Evolutionary conservation across 305 asterid genomes (phyloP).

Genomic region (Fraxinus greggii): DNA sequence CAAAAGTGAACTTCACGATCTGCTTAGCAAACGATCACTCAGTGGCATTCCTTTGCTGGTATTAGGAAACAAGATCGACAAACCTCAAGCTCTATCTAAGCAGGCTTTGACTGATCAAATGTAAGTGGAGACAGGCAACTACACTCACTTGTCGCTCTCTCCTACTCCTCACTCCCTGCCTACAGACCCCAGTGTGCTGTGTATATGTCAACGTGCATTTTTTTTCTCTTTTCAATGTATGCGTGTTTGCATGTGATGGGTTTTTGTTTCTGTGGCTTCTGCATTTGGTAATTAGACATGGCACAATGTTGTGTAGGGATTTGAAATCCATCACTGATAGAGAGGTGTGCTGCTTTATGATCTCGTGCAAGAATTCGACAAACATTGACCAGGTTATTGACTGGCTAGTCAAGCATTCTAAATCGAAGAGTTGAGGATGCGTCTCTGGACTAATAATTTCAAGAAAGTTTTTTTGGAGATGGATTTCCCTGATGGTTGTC

Average conservation of each 20-base stretch:
- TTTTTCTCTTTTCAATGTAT: not conserved
- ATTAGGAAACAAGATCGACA: slow-evolving; percentile 90
- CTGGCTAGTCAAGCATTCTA: slow-evolving; percentile 96
- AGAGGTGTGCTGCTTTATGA: slow-evolving; percentile 98
- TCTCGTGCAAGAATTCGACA: slow-evolving; percentile 95
- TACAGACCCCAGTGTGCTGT: not conserved
- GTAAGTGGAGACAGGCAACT: slow-evolving; percentile 39
- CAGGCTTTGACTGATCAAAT: slow-evolving; percentile 84
- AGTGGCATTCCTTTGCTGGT: slow-evolving; percentile 88
- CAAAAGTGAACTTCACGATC: slow-evolving; percentile 79
- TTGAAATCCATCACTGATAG: slow-evolving; percentile 75
- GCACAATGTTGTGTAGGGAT: slow-evolving; percentile 49
- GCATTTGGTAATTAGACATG: not conserved
- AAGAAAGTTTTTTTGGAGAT: slow-evolving; percentile 29
- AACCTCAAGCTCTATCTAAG: slow-evolving; percentile 67
- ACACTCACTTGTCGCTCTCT: not conserved
- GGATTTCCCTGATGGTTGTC: slow-evolving; percentile 29
- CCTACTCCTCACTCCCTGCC: not conserved
- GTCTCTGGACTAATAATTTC: slow-evolving; percentile 28
- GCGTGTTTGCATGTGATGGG: not conserved
- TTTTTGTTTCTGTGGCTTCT: not conserved
- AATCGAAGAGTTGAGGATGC: slow-evolving; percentile 68
- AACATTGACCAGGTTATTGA: slow-evolving; percentile 93
- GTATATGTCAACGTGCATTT: not conserved
- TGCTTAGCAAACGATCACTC: slow-evolving; percentile 80